These are phyloP conservation scores for Penicillium glabrum DNA, from an alignment of 2,329 filamentous ascomycete species.

Conservation along the genomic window DNA sequence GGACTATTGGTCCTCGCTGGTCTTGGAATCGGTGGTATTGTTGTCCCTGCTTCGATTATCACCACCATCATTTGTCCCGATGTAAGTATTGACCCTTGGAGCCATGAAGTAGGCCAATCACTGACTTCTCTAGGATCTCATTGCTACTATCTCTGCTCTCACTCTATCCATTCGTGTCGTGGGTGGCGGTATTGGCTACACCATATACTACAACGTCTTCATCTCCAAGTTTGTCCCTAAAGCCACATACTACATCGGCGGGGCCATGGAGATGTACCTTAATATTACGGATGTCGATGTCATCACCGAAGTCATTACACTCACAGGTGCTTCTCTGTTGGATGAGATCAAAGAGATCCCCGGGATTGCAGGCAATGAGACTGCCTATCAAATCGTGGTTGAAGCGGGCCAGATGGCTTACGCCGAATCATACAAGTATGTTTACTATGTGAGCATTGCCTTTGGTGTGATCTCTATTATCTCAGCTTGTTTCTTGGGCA, in stretches of 20 bases:
- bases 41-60: slow-evolving; percentile 67
- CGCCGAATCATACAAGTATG: slow-evolving; percentile 59
- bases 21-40: slow-evolving; percentile 66
- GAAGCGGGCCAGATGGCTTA: slow-evolving; percentile 57
- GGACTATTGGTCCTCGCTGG: slow-evolving; percentile 61
- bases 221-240: slow-evolving; percentile 47
- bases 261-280: slow-evolving; percentile 49
- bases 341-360: slow-evolving; percentile 50
- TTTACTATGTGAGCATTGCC: slow-evolving; percentile 63
- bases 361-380: slow-evolving; percentile 53
- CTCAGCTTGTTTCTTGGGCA: slow-evolving; percentile 59
- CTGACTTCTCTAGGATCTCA: slow-evolving; percentile 50
- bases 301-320: slow-evolving; percentile 52
- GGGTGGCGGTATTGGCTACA: slow-evolving; percentile 65
- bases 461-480: slow-evolving; percentile 60
- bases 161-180: slow-evolving; percentile 69
- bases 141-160: slow-evolving; percentile 67
- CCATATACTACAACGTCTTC: slow-evolving; percentile 56
- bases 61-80: slow-evolving; percentile 69
- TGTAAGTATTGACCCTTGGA: slow-evolving; percentile 31
- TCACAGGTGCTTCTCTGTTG: slow-evolving; percentile 56
- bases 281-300: slow-evolving; percentile 51
- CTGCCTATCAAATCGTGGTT: slow-evolving; percentile 54
- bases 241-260: slow-evolving; percentile 52
- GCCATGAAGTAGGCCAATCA: neutral